Conservation (phyloP, 805 yeast genomes). For the Candida pseudofarinosa region DNA sequence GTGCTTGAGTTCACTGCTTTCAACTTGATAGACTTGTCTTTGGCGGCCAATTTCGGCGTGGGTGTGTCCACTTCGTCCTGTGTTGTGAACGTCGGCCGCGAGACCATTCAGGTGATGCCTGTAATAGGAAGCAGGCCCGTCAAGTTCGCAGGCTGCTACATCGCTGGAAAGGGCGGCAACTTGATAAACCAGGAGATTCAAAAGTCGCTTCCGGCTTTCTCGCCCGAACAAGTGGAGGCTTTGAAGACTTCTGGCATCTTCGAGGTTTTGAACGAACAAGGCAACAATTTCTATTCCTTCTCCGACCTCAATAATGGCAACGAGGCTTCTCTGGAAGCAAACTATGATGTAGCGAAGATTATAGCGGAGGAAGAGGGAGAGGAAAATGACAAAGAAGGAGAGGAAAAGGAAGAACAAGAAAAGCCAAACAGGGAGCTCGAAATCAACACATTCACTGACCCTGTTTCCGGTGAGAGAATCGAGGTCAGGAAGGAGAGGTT, state of each 20-base stretch:
- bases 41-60: conserved; percentile 72
- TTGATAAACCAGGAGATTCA: conserved; percentile 53
- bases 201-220: conserved; percentile 54
- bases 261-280: conserved; percentile 74
- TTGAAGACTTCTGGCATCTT: conserved; percentile 72
- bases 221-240: conserved; percentile 58
- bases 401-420: conserved; percentile 25
- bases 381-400: conserved; percentile 50
- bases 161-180: conserved; percentile 59
- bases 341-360: conserved; percentile 84
- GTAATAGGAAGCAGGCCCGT: conserved; percentile 69
- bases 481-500: conserved; percentile 87
- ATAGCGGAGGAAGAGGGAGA: conserved; percentile 65
- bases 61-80: conserved; percentile 61
- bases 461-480: conserved; percentile 48
- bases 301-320: conserved; percentile 43
- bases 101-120: conserved; percentile 73
- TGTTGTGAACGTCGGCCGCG: conserved; percentile 77
- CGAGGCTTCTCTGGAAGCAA: conserved; percentile 52
- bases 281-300: conserved; percentile 57
- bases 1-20: conserved; percentile 67
- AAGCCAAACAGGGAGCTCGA: conserved; percentile 67
- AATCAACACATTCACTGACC: conserved; percentile 65
- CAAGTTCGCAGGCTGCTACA: conserved; percentile 47
- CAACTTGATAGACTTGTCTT: conserved; percentile 60